Base-by-base conservation (phyloP, 805 yeast species). In the Kuraishia ogatae region DNA sequence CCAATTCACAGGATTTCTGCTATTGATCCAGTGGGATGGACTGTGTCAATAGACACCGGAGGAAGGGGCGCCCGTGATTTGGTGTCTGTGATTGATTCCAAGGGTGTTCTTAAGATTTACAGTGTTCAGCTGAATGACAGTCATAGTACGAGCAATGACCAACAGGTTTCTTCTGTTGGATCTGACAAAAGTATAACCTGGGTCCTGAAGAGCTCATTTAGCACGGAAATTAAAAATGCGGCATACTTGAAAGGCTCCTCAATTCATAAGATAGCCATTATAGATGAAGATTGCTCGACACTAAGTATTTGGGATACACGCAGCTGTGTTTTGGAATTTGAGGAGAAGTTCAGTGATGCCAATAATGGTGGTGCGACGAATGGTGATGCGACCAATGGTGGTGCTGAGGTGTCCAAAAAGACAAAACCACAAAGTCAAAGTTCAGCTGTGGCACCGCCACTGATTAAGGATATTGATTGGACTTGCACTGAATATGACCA, bases 391-490 rank as follows among this genome's bases (percentile, higher is more conserved):
- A 53, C 61, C 50, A 15, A 35, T 15, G 15, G n/a, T 15, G n/a
- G 43, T 35, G 17, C 17, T 15, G 74, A 48, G 6, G 19, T 2
- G 2, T 20, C 29, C 17, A 17, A 17, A 13, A 26, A 21, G 19
- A 29, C 26, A 13, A 4, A 8, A 11, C 21, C 50, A 23, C 10
- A 7, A 8, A 13, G 22, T 21, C 22, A 47, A 23, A 15, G 4
- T 35, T 35, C 43, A 15, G 3, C 39, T 77, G 67, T 11, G 55
- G 58, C 17, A 7, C 58, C 58, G 3, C 63, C 63, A 11, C 47
- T 56, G 3, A 82, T 91, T 7, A 68, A 75, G 23, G 97, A 91
- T 66, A 73, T 92, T 26, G 97, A 92, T 69, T 92, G 97, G 97
- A 87, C 96, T 0, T 79, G 85, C 54, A 83, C 85, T 1, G 75